Conservation (phyloP, 1,284 basidiomycete species). For the Pholiota adiposa region DNA sequence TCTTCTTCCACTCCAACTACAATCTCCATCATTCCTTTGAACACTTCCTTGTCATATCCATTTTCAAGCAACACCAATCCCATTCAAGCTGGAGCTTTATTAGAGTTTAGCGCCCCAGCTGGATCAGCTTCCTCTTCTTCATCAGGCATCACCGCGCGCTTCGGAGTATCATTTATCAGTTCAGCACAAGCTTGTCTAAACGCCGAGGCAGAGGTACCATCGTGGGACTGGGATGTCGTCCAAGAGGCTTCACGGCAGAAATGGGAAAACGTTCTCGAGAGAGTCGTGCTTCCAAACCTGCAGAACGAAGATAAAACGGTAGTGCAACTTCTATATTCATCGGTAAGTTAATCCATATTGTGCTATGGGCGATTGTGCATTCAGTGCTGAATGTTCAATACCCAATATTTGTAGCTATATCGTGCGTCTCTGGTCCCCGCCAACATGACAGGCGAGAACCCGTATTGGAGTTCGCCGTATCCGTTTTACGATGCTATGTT, state of each 20-base stretch:
- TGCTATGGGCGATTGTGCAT: neutral
- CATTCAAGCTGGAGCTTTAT: slow-evolving; percentile 48
- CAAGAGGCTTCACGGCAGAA: slow-evolving; percentile 38
- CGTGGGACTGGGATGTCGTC: slow-evolving; percentile 48
- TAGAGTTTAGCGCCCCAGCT: slow-evolving; percentile 37
- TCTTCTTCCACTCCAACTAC: slow-evolving; percentile 36
- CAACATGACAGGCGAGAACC: slow-evolving; percentile 54
- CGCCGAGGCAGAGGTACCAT: slow-evolving; percentile 48
- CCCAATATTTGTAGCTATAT: slow-evolving; percentile 43
- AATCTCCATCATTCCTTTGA: slow-evolving; percentile 36
- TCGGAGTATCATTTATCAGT: slow-evolving; percentile 50
- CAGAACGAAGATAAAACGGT: slow-evolving; percentile 43
- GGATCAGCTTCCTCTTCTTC: slow-evolving; percentile 12
- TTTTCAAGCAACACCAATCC: slow-evolving; percentile 37
- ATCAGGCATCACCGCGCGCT: slow-evolving; percentile 41
- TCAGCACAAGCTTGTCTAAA: slow-evolving; percentile 48
- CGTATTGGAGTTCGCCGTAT: slow-evolving; percentile 43
- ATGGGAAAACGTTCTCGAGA: slow-evolving; percentile 48
- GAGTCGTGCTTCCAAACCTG: slow-evolving; percentile 39
- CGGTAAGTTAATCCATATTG: slow-evolving; percentile 31
- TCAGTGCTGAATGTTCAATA: neutral
- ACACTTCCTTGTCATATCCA: slow-evolving; percentile 39
- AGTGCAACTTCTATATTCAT: slow-evolving; percentile 50
- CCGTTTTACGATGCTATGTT: slow-evolving; percentile 53
- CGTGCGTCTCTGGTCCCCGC: slow-evolving; percentile 54